Base-by-base conservation (phyloP, 2,329 filamentous ascomycete species). In the Ophiocordyceps camponoti-floridani region DNA sequence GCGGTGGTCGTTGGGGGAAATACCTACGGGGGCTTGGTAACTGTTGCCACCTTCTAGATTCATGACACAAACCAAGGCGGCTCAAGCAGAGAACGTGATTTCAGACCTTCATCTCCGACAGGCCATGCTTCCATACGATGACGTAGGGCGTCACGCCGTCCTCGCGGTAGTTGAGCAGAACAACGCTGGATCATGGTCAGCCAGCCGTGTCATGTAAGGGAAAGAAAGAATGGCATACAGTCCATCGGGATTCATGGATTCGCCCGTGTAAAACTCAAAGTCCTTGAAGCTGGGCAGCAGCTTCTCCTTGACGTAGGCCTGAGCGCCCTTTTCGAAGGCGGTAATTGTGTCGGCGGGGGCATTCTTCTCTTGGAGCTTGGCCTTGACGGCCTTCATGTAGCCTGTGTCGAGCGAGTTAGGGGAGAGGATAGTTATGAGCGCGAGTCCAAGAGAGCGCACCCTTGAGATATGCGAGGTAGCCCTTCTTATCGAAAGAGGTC, bases 141-240 rank as follows among this genome's bases (percentile, higher is more conserved):
- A 94, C 73, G 62, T 75, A 98, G 48, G 91, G 91, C 46, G 89
- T 96, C 54, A 82, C 65, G 64, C 91, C 91, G 58, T 96, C 91
- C 65, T 94, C 88, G 58, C 91, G 89, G 78, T 94, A 98, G 77
- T 95, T 93, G 62, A 95, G 82, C 54, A 95, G 84, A 53, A 88
- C 73, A 57, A 94, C 73, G 79, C 84, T 88, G 51, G 26, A 2
- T 40, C 6, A 27, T 43, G 45, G 45, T 48, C 31, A 52, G 49
- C 47, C 43, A 31, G 19, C 43, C 28, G 37, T 26, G 14, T n/a
- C n/a, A n/a, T n/a, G 33, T 4, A 23, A 4, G 26, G 13, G 13
- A 13, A 14, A 14, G 13, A 26, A 46, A 42, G 40, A 28, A 48
- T 30, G 45, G 75, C 83, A 59, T 71, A 91, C 91, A 95, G 94